These are phyloP conservation scores for Podila epicladia DNA, from an alignment of 192 early-diverging fungal species.

Conservation along the genomic window DNA sequence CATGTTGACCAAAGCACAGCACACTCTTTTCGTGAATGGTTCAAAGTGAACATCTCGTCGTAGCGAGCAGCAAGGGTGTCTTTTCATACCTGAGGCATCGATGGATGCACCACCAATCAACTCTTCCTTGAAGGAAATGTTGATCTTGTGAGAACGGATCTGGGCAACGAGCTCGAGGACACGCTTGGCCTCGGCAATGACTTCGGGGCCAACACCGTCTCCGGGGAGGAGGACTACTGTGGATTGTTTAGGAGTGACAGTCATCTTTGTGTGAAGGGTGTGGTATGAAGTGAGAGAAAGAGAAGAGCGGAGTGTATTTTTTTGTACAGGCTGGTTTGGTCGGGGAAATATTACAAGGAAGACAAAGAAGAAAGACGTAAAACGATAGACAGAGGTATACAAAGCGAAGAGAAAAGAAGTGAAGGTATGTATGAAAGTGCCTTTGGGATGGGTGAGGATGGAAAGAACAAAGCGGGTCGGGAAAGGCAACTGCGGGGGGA, in stretches of 20 bases:
- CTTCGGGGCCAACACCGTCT: slow-evolving; percentile 97
- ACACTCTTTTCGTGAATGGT: too few species aligned
- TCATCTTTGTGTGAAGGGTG: slow-evolving; percentile 12
- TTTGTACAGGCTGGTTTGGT: too few species aligned
- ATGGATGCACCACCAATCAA: slow-evolving; percentile 94
- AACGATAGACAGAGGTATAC: background rate
- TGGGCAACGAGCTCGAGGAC: slow-evolving; percentile 84
- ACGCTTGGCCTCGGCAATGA: slow-evolving; percentile 89
- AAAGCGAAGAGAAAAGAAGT: background rate
- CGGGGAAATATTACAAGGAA: background rate
- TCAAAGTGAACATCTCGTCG: background rate
- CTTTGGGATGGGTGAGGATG: background rate
- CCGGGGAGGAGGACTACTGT: slow-evolving; percentile 81
- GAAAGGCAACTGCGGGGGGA: background rate
- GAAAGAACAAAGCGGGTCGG: background rate
- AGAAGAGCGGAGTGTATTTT: too few species aligned
- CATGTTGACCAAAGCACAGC: too few species aligned
- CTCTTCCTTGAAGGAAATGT: slow-evolving; percentile 80
- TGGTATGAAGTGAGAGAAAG: background rate
- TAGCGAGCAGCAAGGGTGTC: background rate
- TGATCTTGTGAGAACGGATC: slow-evolving; percentile 66
- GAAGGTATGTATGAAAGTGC: background rate
- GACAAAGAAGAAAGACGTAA: background rate
- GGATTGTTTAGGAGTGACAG: slow-evolving; percentile 19
- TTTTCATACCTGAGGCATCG: slow-evolving; percentile 78